These are phyloP conservation scores for Spathaspora girioi DNA, from an alignment of 805 yeast genomes.

Conservation along the genomic window DNA sequence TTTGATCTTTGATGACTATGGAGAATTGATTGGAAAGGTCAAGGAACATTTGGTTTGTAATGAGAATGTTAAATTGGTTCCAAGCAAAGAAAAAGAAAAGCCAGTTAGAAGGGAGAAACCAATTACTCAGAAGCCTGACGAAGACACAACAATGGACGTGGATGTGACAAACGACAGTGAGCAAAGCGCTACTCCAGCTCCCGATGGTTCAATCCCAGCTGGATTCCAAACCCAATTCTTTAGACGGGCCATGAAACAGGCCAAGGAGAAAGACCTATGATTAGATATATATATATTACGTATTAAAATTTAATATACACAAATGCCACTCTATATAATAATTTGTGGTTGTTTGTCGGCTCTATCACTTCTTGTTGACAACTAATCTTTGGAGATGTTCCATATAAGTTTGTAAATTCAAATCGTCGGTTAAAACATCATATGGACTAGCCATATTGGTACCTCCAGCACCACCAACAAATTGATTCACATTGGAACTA, in stretches of 20 bases:
- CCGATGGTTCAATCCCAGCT: background rate
- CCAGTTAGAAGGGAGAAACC: constrained; percentile 10
- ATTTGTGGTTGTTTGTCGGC: no score
- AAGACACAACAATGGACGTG: constrained; percentile 11
- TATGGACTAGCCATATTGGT: constrained; percentile 14
- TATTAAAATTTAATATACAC: background rate
- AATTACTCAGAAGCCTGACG: constrained; percentile 14
- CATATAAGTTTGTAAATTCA: constrained; percentile 54
- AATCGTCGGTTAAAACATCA: constrained; percentile 56
- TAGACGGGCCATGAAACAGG: constrained; percentile 1
- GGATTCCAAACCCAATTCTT: constrained; percentile 1
- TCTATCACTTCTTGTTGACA: constrained; percentile 12
- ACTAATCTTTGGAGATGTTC: constrained; percentile 46
- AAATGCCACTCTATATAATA: background rate
- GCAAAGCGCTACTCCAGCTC: background rate
- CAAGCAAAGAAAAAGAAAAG: constrained; percentile 18
- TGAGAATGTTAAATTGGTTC: constrained; percentile 20
- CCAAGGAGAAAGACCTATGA: background rate
- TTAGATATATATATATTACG: constrained; percentile 1
- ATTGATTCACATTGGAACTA: constrained; percentile 33
- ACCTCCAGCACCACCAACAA: constrained; percentile 11
- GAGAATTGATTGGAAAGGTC: constrained; percentile 37
- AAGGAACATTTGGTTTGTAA: constrained; percentile 35
- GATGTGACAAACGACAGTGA: background rate
- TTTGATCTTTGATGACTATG: constrained; percentile 40